Conservation (phyloP, 768 basidiomycete genomes). For the Serendipita indica region DNA sequence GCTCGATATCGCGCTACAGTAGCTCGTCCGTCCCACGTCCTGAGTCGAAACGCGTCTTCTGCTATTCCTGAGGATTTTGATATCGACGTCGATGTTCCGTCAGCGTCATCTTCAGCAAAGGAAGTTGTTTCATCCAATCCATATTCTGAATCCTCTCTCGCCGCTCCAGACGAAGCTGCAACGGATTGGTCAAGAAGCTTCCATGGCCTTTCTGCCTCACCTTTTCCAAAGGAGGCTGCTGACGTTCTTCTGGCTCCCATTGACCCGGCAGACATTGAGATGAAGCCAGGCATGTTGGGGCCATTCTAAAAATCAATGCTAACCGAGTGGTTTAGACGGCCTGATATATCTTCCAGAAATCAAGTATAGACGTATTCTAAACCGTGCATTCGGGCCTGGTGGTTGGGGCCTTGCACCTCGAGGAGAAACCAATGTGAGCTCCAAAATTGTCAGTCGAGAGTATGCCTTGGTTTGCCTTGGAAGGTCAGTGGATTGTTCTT, state of each 20-base stretch:
- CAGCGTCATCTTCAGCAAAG: not conserved
- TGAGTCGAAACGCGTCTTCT: not conserved
- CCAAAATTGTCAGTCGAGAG: conserved; percentile 78
- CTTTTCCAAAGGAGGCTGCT: conserved; percentile 63
- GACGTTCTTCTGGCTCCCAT: conserved; percentile 61
- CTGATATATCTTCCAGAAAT: conserved; percentile 93
- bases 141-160: not conserved
- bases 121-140: not conserved
- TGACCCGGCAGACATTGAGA: conserved; percentile 68
- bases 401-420: conserved; percentile 95
- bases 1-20: too few species aligned
- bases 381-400: conserved; percentile 89
- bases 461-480: conserved; percentile 91
- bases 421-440: conserved; percentile 78
- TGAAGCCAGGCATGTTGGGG: conserved; percentile 66
- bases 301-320: not conserved
- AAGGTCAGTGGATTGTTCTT: conserved; percentile 36
- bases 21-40: not conserved
- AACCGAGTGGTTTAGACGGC: conserved; percentile 43
- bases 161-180: not conserved
- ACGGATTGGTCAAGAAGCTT: conserved; percentile 88
- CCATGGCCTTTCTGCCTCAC: conserved; percentile 57
- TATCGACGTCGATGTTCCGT: not conserved
- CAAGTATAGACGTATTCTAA: conserved; percentile 83
- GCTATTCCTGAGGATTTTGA: conserved; percentile 7